phyloP scores from a whole-genome alignment of 1,284 basidiomycete species.

The Ceratobasidium sp. region DNA sequence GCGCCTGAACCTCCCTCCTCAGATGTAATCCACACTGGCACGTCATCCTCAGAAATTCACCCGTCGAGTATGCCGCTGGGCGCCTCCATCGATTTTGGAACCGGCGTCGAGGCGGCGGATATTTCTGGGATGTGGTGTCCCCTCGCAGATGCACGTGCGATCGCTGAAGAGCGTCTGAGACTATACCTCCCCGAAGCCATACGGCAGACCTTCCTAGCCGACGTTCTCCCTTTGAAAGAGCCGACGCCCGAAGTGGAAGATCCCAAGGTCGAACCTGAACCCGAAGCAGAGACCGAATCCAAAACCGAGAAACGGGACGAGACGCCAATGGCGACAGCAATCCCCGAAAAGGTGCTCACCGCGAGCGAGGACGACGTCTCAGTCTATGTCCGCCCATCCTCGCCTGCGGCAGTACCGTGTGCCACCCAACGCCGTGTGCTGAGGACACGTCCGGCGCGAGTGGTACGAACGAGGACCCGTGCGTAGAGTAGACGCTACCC shows the following conservation, averaged over 20 bases:
- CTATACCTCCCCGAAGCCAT: constrained; percentile 36
- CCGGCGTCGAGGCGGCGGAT: constrained; percentile 33
- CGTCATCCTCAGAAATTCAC: constrained; percentile 6
- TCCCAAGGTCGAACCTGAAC: constrained; percentile 13
- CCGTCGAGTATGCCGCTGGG: constrained; percentile 29
- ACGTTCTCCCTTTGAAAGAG: constrained; percentile 5
- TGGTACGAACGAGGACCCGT: constrained; percentile 35
- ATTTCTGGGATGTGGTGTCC: constrained; percentile 41
- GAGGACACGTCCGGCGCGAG: constrained; percentile 37
- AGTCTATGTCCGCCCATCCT: constrained; percentile 37
- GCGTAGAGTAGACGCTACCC: constrained; percentile 29
- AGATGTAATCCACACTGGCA: constrained; percentile 24
- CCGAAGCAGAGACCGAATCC: neutral
- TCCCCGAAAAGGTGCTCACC: constrained; percentile 35
- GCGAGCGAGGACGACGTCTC: constrained; percentile 37
- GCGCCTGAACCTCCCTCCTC: constrained; percentile 20
- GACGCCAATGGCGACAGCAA: constrained; percentile 22
- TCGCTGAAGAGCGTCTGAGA: constrained; percentile 31
- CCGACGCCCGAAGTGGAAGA: constrained; percentile 9
- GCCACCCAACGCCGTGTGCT: constrained; percentile 33
- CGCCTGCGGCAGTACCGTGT: constrained; percentile 38
- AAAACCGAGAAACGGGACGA: constrained; percentile 28
- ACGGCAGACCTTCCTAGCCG: constrained; percentile 19
- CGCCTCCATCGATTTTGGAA: constrained; percentile 42
- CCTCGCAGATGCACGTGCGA: constrained; percentile 23